Percentiles rank a stretch among this genome's conserved stretches.
Conservation (phyloP, 2,329 filamentous ascomycete species). For the Nigrospora osmanthi region DNA sequence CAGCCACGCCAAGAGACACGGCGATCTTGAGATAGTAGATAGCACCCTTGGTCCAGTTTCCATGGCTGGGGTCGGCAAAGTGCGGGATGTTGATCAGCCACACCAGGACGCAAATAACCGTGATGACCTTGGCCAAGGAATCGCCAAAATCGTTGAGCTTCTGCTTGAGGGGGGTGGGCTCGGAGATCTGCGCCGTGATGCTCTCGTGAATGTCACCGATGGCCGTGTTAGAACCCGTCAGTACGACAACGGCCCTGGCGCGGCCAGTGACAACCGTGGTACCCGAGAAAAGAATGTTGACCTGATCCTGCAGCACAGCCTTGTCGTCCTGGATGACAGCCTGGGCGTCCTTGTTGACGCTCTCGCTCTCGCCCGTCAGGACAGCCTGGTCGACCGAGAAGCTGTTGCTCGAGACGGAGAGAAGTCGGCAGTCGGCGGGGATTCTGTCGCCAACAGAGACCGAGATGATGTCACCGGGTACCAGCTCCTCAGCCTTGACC, state of each 20-base stretch:
- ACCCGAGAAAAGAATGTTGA: constrained; percentile 97
- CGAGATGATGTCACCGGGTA: constrained; percentile 86
- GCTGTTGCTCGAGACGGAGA: constrained; percentile 92
- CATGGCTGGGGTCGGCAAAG: constrained; percentile 91
- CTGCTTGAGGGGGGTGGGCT: constrained; percentile 94
- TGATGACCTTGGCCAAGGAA: constrained; percentile 93
- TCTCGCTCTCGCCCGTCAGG: constrained; percentile 94
- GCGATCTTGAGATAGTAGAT: constrained; percentile 99
- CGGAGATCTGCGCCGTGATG: constrained; percentile 95
- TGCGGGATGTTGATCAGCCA: constrained; percentile 98
- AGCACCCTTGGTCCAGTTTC: constrained; percentile 89
- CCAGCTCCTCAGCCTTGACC: constrained; percentile 92
- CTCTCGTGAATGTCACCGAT: constrained; percentile 99
- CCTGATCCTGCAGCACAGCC: constrained; percentile 94
- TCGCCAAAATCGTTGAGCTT: constrained; percentile 99
- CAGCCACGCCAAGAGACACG: constrained; percentile 89
- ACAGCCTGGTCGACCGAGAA: constrained; percentile 97
- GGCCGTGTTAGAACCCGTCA: constrained; percentile 84
- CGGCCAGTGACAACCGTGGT: constrained; percentile 94
- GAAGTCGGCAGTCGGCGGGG: constrained; percentile 84
- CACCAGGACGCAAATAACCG: constrained; percentile 89
- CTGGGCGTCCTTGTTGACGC: constrained; percentile 74
- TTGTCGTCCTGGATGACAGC: constrained; percentile 64
- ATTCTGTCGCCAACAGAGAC: constrained; percentile 88
- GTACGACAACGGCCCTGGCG: constrained; percentile 81